A percentile compares a stretch with the other conserved stretches of the same genome.
These are phyloP conservation scores for Colletotrichum musicola DNA, from an alignment of 2,329 filamentous ascomycete genomes.

Conservation along the genomic window DNA sequence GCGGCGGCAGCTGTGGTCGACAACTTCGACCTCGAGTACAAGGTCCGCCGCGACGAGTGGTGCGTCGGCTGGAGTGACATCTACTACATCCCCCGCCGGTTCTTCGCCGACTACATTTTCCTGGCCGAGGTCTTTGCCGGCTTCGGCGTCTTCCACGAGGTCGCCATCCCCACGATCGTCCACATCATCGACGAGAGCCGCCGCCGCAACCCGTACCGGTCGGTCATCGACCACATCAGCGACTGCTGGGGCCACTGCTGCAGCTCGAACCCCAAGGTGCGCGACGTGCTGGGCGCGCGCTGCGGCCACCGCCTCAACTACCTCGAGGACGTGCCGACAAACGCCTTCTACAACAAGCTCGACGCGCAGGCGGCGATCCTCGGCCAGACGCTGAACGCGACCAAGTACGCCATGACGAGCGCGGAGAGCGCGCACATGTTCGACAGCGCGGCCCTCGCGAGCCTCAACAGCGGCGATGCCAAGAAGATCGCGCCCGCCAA, in stretches of 20 bases:
- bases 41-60: slow-evolving; percentile 43
- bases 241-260: slow-evolving; percentile 42
- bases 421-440: slow-evolving; percentile 29
- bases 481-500: slow-evolving; percentile 23
- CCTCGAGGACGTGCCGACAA: slow-evolving; percentile 30
- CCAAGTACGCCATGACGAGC: slow-evolving; percentile 37
- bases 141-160: slow-evolving; percentile 47
- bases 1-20: slow-evolving; percentile 38
- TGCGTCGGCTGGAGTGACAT: slow-evolving; percentile 51
- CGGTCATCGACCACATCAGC: slow-evolving; percentile 38
- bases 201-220: slow-evolving; percentile 36
- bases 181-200: slow-evolving; percentile 48
- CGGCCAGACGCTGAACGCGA: slow-evolving; percentile 37
- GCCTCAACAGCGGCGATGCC: slow-evolving; percentile 27
- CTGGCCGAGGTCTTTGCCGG: slow-evolving; percentile 44
- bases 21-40: slow-evolving; percentile 42
- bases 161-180: slow-evolving; percentile 48
- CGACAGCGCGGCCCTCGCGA: slow-evolving; percentile 34
- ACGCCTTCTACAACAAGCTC: slow-evolving; percentile 38
- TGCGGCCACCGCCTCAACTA: slow-evolving; percentile 42
- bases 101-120: slow-evolving; percentile 49
- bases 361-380: slow-evolving; percentile 32
- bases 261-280: slow-evolving; percentile 37
- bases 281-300: slow-evolving; percentile 38
- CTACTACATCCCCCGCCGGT: slow-evolving; percentile 49